These are phyloP conservation scores for Botrytis cinerea DNA, from an alignment of 2,329 filamentous ascomycete species.

Conservation along the genomic window DNA sequence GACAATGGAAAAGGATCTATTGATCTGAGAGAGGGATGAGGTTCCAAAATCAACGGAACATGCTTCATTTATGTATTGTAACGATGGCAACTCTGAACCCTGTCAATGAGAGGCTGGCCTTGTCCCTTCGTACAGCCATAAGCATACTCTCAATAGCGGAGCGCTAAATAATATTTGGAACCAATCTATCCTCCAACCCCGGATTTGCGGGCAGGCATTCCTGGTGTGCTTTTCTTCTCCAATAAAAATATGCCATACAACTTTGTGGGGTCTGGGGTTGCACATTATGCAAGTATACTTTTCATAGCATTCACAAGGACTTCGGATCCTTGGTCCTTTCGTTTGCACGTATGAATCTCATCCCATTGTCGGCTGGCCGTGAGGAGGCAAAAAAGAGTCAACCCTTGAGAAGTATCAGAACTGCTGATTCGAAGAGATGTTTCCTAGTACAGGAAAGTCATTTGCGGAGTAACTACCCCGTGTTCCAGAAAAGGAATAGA, in stretches of 20 bases:
- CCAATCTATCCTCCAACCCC: slow-evolving; percentile 15
- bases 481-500: neutral
- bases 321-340: neutral
- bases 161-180: slow-evolving; percentile 5
- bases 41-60: slow-evolving; percentile 1
- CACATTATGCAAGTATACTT: slow-evolving; percentile 3
- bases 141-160: slow-evolving; percentile 4
- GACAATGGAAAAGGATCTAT: neutral
- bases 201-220: slow-evolving; percentile 24
- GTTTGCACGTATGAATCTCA: neutral
- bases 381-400: neutral
- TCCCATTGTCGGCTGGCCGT: neutral
- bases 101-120: slow-evolving; percentile 10
- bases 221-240: neutral
- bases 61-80: slow-evolving; percentile 16
- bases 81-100: neutral
- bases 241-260: slow-evolving; percentile 12
- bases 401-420: neutral
- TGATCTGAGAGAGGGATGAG: neutral
- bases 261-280: slow-evolving; percentile 12
- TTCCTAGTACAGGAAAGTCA: neutral
- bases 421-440: neutral
- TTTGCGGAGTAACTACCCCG: slow-evolving; percentile 8
- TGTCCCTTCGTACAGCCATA: slow-evolving; percentile 4
- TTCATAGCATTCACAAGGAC: neutral